phyloP scores from a whole-genome alignment of 352 stramenopile genomes.

The Phytophthora sp. region DNA sequence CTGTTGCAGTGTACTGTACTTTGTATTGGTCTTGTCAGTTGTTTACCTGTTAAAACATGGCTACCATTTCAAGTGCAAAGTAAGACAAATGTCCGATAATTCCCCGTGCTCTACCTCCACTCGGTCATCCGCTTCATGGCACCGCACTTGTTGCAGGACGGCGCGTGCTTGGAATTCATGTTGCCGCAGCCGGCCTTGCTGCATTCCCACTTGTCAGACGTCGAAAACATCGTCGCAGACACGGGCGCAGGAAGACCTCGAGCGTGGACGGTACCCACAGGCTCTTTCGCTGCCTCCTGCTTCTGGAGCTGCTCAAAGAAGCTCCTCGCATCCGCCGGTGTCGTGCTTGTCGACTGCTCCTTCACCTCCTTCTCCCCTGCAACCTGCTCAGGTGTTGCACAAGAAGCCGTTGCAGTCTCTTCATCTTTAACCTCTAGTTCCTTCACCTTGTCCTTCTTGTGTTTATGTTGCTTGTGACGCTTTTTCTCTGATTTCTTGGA shows the following conservation, averaged over 20 bases:
- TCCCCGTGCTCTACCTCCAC: slow-evolving; percentile 51
- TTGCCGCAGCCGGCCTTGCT: slow-evolving; percentile 67
- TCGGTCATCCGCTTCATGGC: slow-evolving; percentile 82
- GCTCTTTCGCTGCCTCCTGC: slow-evolving; percentile 64
- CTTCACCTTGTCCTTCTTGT: slow-evolving; percentile 34
- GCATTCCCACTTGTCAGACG: slow-evolving; percentile 72
- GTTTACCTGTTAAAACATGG: too few relatives aligned
- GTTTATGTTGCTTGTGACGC: slow-evolving; percentile 34
- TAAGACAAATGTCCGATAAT: too few relatives aligned
- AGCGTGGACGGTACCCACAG: slow-evolving; percentile 66
- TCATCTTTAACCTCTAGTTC: slow-evolving; percentile 12
- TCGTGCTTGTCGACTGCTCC: neutral
- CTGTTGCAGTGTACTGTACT: neutral
- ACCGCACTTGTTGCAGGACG: slow-evolving; percentile 71
- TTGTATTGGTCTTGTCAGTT: too few relatives aligned
- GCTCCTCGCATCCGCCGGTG: slow-evolving; percentile 40
- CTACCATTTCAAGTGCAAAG: too few relatives aligned
- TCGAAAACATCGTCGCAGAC: slow-evolving; percentile 34
- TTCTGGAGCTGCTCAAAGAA: slow-evolving; percentile 75
- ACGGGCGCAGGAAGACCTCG: slow-evolving; percentile 40
- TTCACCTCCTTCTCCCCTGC: slow-evolving; percentile 9
- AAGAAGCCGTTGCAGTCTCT: neutral
- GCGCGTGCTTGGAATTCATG: slow-evolving; percentile 70
- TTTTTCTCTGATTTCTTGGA: slow-evolving; percentile 45
- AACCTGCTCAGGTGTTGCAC: neutral